Conservation (phyloP, 306 rosid genomes). For the Canavalia ensiformis region DNA sequence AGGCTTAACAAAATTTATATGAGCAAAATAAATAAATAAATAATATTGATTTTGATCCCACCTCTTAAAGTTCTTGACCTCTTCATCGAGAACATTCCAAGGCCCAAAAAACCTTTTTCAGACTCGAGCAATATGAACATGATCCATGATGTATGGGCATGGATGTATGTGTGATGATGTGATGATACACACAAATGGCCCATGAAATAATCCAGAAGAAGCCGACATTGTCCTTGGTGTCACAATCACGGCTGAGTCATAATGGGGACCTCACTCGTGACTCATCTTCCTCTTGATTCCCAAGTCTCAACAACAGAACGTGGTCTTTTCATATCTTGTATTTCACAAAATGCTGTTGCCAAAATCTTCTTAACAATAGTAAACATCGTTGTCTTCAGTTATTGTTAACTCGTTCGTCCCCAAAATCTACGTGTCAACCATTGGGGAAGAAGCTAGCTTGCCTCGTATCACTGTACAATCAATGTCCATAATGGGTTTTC, state of each 20-base stretch:
- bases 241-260: constrained; percentile 64
- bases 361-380: constrained; percentile 6
- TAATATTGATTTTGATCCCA: neutral
- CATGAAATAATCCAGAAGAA: constrained; percentile 23
- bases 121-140: neutral
- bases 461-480: neutral
- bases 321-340: constrained; percentile 4
- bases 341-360: constrained; percentile 3
- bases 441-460: neutral
- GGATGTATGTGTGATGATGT: neutral
- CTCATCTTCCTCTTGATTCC: constrained; percentile 43
- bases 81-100: constrained; percentile 27
- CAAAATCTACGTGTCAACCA: neutral
- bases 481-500: neutral
- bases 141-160: constrained; percentile 6
- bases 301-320: constrained; percentile 3
- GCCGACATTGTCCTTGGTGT: constrained; percentile 36
- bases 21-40: neutral
- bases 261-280: constrained; percentile 52
- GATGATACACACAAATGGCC: neutral
- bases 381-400: neutral
- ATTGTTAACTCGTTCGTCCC: neutral
- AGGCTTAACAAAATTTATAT: neutral
- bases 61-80: neutral
- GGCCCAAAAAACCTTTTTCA: neutral